Base-by-base conservation (phyloP, 2,329 filamentous ascomycete species). In the Zasmidium cellare region DNA sequence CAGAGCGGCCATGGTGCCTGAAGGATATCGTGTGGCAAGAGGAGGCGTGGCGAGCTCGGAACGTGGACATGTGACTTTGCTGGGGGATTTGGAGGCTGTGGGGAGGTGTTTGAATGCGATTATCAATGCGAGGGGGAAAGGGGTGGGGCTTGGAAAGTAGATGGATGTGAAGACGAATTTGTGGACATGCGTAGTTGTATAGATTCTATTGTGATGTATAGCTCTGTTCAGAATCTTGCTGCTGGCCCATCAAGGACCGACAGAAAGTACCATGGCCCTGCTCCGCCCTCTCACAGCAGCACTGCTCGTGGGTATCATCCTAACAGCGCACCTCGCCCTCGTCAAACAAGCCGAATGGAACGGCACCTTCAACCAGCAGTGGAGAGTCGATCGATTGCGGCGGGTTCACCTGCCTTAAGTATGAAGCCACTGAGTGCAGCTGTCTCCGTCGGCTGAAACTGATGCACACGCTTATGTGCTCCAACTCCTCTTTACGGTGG, bases 81-180 rank as follows among this genome's bases (percentile, higher is more conserved):
- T 97, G 28, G 92, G 92, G 0, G 92, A 97, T 76, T 72, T 96
- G 62, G 86, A 90, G 61, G 91, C 88, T 0, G 87, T 96, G 0
- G 92, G 91, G 0, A 82, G 80, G 67, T 92, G 89, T 62, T 73
- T 97, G 31, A 79, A 80, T 65, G 90, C 89, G 11, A 74, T 96
- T 14, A 69, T 87, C 0, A 80, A 82, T 55, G 92, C 87, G 1
- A 80, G 90, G 54, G 78, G 76, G 59, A 89, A 87, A 72, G 88
- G 91, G 0, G 89, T 96, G 65, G 91, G 92, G 1, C 63, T 87
- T 59, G 84, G 87, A n/a, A 41, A 41, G 5, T 41, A 41, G 35
- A 41, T 41, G 35, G 11, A 14, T 5, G 35, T 18, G 35, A 18
- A 6, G 35, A 41, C 16, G 35, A 14, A 16, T 14, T 41, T 3